Evolutionary conservation across 2,329 filamentous ascomycete genomes (phyloP).

Genomic region (Ophiocordyceps unilateralis): DNA sequence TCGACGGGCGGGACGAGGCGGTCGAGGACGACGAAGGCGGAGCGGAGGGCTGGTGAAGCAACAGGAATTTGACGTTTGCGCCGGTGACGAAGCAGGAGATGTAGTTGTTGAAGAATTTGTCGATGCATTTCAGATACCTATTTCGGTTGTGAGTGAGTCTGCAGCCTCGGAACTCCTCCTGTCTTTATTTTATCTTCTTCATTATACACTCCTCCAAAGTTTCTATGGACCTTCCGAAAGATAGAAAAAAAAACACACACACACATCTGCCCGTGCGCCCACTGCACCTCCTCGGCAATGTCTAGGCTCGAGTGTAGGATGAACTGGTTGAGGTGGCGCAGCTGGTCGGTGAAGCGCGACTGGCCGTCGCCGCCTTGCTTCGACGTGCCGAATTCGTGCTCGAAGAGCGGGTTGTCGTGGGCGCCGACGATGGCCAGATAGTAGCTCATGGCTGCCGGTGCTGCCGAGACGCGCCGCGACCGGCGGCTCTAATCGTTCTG

Average conservation of each 20-base stretch:
- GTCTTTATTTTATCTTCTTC: no score
- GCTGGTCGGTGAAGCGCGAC: conserved; percentile 73
- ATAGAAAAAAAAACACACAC: conserved; percentile 7
- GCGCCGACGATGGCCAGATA: conserved; percentile 96
- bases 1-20: conserved; percentile 35
- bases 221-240: not conserved
- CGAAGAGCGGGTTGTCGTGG: conserved; percentile 89
- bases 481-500: no score
- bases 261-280: conserved; percentile 72
- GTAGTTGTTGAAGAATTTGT: conserved; percentile 92
- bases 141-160: not conserved
- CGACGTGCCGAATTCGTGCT: conserved; percentile 91
- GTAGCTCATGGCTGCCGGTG: conserved; percentile 65
- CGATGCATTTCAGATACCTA: conserved; percentile 91
- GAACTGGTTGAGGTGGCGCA: conserved; percentile 92
- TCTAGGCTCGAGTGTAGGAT: conserved; percentile 88
- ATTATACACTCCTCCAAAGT: no score
- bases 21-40: conserved; percentile 16
- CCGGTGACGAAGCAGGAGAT: conserved; percentile 89
- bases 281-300: conserved; percentile 92
- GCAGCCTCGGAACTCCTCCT: no score
- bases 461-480: not conserved
- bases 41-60: conserved; percentile 65
- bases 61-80: conserved; percentile 82
- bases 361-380: conserved; percentile 90